Evolutionary conservation across 768 basidiomycete species (phyloP).

Genomic region (Leccinellum rugosiceps): DNA sequence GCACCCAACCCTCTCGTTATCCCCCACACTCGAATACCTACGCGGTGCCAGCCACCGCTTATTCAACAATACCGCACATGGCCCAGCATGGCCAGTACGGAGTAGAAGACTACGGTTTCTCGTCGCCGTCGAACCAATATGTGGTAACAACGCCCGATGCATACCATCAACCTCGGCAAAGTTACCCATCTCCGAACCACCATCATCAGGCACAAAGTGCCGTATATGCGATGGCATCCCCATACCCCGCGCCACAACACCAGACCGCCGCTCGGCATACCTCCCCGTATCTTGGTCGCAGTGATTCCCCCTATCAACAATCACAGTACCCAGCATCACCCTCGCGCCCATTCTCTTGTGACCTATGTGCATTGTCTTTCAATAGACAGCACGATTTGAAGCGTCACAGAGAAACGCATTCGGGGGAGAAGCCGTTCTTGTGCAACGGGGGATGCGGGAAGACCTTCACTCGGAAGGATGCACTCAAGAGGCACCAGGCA

Average conservation of each 20-base stretch:
- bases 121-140: slow-evolving; percentile 24
- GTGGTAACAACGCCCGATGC: slow-evolving; percentile 5
- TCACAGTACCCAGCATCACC: slow-evolving; percentile 58
- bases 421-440: slow-evolving; percentile 78
- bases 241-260: slow-evolving; percentile 28
- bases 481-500: slow-evolving; percentile 82
- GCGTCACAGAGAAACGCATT: slow-evolving; percentile 80
- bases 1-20: slow-evolving; percentile 25
- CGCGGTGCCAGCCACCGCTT: slow-evolving; percentile 12
- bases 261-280: slow-evolving; percentile 20
- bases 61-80: slow-evolving; percentile 20
- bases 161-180: slow-evolving; percentile 26
- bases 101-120: slow-evolving; percentile 18
- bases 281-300: slow-evolving; percentile 36
- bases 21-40: slow-evolving; percentile 20
- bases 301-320: slow-evolving; percentile 20
- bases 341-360: slow-evolving; percentile 61
- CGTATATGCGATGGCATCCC: slow-evolving; percentile 31
- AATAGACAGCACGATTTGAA: slow-evolving; percentile 85
- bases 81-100: slow-evolving; percentile 24
- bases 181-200: slow-evolving; percentile 25
- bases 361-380: slow-evolving; percentile 77
- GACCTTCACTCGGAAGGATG: slow-evolving; percentile 85
- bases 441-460: slow-evolving; percentile 86
- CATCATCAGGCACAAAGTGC: slow-evolving; percentile 33